Base-by-base conservation (phyloP, 1,284 basidiomycete species). In the Trichosporon sp. region DNA sequence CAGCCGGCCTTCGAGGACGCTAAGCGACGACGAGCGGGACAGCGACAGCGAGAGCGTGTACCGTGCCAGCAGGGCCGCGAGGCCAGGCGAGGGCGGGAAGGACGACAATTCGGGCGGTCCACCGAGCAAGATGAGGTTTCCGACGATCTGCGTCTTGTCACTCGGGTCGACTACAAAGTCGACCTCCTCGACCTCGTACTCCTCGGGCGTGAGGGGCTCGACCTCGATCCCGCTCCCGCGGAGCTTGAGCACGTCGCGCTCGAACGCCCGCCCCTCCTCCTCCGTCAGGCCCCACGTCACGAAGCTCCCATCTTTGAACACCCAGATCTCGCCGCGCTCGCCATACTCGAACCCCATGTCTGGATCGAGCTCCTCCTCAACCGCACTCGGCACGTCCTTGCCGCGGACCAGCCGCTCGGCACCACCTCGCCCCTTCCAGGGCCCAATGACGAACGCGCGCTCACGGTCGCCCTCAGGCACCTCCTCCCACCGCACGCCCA, bases 41-140 rank as follows among this genome's bases (percentile, higher is more conserved):
- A 95, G 85, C 0, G 92, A 91, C 72, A 95, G 90, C 0, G 91
- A 93, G 77, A 89, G 91, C 3, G 92, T 88, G 75, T 95, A 95
- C 32, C 92, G 88, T 1, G 88, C 90, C 1, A 93, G 83, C 1
- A 94, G 82, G 0, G 89, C 72, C 19, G 78, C 74, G 63, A 79
- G 74, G n/a, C 73, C 75, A 7, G 73, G 77, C 29, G 75, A 77
- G 14, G 71, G 70, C 32, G 73, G 76, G 69, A 78, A 81, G 13
- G 75, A 79, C 8, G 75, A 79, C 11, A 80, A 69, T 29, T 74
- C 72, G 80, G 86, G 83, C 19, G 84, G 85, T 59, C 85, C 83
- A 2, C 92, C 92, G n/a, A 95, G 85, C 59, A 94, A 89, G 66
- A 94, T 93, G 63, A 95, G 80, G 75, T 95, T 92, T 46, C 92